Evolutionary conservation across 345 rosid genomes (phyloP).

Genomic region (Populus euphratica): DNA sequence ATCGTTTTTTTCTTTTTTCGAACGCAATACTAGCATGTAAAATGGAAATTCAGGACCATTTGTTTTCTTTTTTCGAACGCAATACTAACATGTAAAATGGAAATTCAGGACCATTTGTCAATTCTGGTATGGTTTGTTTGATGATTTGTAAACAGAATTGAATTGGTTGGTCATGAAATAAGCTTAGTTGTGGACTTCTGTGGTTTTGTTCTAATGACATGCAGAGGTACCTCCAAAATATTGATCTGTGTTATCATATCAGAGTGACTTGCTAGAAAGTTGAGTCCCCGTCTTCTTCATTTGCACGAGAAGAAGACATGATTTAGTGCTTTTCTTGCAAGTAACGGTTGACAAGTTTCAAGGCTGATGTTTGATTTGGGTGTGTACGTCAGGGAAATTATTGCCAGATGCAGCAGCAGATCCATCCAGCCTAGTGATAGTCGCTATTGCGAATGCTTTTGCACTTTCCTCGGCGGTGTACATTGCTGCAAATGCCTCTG

Average conservation of each 20-base stretch:
- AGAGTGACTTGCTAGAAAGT: background rate
- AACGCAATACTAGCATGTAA: background rate
- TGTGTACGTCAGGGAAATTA: slow-evolving; percentile 51
- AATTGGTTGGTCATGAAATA: background rate
- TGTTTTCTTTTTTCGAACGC: background rate
- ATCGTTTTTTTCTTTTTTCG: background rate
- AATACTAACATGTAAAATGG: background rate
- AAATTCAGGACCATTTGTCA: background rate
- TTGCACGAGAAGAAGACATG: background rate
- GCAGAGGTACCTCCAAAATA: too few species aligned
- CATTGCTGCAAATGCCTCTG: slow-evolving; percentile 60
- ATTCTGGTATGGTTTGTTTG: background rate
- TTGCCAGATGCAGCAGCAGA: slow-evolving; percentile 49
- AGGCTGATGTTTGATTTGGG: background rate
- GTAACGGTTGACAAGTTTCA: background rate
- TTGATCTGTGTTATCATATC: too few species aligned
- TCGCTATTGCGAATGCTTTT: slow-evolving; percentile 66
- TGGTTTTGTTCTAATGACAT: too few species aligned
- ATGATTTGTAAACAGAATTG: background rate
- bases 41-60: background rate
- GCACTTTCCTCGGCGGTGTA: slow-evolving; percentile 67
- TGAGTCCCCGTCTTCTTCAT: background rate
- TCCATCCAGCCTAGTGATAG: slow-evolving; percentile 50
- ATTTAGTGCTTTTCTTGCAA: background rate
- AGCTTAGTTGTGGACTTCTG: background rate